Conservation (phyloP, 768 basidiomycete genomes). For the Lyophyllum shimeji region DNA sequence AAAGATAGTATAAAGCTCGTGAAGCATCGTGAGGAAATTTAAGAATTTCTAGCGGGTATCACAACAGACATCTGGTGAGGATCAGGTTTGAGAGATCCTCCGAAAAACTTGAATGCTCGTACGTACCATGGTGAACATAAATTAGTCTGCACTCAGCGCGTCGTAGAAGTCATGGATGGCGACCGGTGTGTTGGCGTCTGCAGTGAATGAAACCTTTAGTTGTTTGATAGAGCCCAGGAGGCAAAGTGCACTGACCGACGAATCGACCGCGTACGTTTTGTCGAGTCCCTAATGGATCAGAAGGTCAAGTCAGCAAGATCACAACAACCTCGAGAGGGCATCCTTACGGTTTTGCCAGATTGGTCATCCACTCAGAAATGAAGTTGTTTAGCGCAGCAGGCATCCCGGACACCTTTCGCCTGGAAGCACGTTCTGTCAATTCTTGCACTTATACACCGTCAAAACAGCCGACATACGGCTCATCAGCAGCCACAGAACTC, state of each 20-base stretch:
- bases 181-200: conserved; percentile 9
- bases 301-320: background rate
- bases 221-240: background rate
- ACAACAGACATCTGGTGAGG: background rate
- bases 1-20: conserved; percentile 5
- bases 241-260: conserved; percentile 5
- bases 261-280: conserved; percentile 13
- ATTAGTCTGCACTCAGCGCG: background rate
- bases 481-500: background rate
- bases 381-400: background rate
- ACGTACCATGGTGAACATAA: background rate
- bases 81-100: background rate
- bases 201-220: background rate
- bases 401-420: background rate
- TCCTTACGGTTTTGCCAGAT: conserved; percentile 6
- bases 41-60: background rate
- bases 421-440: background rate
- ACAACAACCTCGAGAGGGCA: background rate
- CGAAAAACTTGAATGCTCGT: background rate
- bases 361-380: conserved; percentile 10
- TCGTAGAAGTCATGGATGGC: conserved; percentile 2
- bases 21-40: background rate
- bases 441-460: background rate
- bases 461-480: background rate
- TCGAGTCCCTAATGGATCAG: background rate